These are phyloP conservation scores for Eruca vesicaria DNA, from an alignment of 441 rosid genomes.

Conservation along the genomic window DNA sequence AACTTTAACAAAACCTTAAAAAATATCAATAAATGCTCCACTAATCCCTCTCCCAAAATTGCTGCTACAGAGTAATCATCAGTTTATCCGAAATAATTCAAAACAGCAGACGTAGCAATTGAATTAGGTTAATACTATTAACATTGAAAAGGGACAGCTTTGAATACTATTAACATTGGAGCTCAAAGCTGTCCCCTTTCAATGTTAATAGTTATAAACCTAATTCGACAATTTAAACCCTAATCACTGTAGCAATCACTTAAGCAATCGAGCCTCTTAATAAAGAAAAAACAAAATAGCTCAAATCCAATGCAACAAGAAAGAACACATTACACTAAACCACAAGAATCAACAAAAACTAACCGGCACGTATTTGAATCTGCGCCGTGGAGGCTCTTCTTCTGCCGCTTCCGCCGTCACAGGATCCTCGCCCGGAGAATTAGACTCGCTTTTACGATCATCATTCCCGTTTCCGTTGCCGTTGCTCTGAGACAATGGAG, in stretches of 20 bases:
- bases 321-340: not conserved
- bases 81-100: not conserved
- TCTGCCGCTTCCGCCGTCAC: constrained; percentile 12
- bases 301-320: not conserved
- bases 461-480: constrained; percentile 33
- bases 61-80: constrained; percentile 6
- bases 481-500: constrained; percentile 60
- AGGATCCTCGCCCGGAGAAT: constrained; percentile 39
- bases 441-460: constrained; percentile 22
- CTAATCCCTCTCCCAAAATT: not conserved
- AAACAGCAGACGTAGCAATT: not conserved
- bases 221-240: not conserved
- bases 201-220: not conserved
- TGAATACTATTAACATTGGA: no score
- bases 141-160: no score
- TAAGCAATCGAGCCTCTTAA: constrained; percentile 8
- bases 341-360: constrained; percentile 6
- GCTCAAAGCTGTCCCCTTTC: not conserved
- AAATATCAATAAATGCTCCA: not conserved
- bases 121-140: no score
- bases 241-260: constrained; percentile 25
- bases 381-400: constrained; percentile 73
- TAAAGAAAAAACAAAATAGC: no score
- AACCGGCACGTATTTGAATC: constrained; percentile 83
- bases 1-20: not conserved